phyloP scores from a whole-genome alignment of 495 filamentous ascomycete species.

The Daldinia concentrica region DNA sequence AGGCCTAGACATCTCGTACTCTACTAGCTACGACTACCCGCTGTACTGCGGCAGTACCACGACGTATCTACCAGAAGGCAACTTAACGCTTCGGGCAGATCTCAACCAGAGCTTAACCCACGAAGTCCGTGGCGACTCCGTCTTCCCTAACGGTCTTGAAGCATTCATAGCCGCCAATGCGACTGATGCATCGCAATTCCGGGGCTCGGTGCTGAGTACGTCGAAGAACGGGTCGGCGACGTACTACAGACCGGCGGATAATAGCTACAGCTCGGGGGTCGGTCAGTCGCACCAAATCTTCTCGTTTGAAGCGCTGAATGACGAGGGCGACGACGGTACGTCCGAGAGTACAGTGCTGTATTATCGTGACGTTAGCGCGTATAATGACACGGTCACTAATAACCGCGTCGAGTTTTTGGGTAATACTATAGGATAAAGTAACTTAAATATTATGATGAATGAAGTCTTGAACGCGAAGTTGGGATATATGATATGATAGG shows the following conservation, averaged over 20 bases:
- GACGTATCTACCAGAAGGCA: conserved; percentile 54
- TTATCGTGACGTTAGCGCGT: conserved; percentile 46
- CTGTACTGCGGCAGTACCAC: conserved; percentile 68
- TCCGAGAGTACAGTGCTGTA: conserved; percentile 45
- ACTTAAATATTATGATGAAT: neutral
- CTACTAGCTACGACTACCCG: conserved; percentile 69
- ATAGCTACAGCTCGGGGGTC: conserved; percentile 56
- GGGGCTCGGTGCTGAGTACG: conserved; percentile 59
- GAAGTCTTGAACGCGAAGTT: neutral
- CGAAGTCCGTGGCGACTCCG: conserved; percentile 61
- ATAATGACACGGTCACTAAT: conserved; percentile 39
- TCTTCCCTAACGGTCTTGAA: conserved; percentile 69
- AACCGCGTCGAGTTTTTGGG: conserved; percentile 31
- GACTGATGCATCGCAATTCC: conserved; percentile 35
- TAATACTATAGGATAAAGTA: neutral
- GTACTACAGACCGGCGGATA: conserved; percentile 59
- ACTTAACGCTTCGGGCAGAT: conserved; percentile 66
- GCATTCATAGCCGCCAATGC: conserved; percentile 47
- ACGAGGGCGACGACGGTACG: conserved; percentile 25
- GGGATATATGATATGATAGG: neutral
- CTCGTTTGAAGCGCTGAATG: conserved; percentile 52
- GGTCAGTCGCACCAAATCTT: conserved; percentile 67
- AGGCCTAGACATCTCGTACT: conserved; percentile 44
- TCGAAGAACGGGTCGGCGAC: conserved; percentile 64
- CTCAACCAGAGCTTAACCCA: conserved; percentile 68